These are phyloP conservation scores for Gomphus bonarii DNA, from an alignment of 1,284 basidiomycete species.

Conservation along the genomic window DNA sequence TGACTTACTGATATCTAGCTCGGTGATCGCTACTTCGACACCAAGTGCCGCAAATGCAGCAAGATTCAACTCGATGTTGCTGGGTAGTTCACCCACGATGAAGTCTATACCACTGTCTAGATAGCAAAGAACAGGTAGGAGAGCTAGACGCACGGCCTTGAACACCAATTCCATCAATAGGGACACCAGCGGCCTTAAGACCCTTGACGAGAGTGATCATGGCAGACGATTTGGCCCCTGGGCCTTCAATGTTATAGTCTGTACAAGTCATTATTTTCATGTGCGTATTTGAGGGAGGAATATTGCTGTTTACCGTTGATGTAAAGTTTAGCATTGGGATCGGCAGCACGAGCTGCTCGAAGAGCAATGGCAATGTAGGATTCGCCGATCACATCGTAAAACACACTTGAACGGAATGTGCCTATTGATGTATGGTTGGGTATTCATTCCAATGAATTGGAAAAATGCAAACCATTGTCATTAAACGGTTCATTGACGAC, in stretches of 20 bases:
- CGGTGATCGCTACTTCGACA: constrained; percentile 39
- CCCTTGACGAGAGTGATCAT: constrained; percentile 34
- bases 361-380: constrained; percentile 30
- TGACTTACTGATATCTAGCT: constrained; percentile 23
- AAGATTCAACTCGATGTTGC: constrained; percentile 15
- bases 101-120: constrained; percentile 21
- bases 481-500: constrained; percentile 38
- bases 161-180: constrained; percentile 40
- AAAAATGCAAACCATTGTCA: constrained; percentile 30
- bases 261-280: constrained; percentile 31
- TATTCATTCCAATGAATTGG: too few relatives aligned
- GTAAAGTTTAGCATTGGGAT: constrained; percentile 23
- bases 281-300: background rate
- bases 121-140: background rate
- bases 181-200: constrained; percentile 30
- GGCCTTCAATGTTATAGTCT: constrained; percentile 44
- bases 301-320: background rate
- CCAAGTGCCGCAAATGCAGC: constrained; percentile 30
- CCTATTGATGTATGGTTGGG: background rate
- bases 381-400: constrained; percentile 28
- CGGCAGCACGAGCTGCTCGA: constrained; percentile 32
- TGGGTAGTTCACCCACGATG: constrained; percentile 30
- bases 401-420: constrained; percentile 24
- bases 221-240: constrained; percentile 33
- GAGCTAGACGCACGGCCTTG: constrained; percentile 24